These are phyloP conservation scores for Pseudocercospora macadamiae DNA, from an alignment of 2,329 filamentous ascomycete species.

Conservation along the genomic window DNA sequence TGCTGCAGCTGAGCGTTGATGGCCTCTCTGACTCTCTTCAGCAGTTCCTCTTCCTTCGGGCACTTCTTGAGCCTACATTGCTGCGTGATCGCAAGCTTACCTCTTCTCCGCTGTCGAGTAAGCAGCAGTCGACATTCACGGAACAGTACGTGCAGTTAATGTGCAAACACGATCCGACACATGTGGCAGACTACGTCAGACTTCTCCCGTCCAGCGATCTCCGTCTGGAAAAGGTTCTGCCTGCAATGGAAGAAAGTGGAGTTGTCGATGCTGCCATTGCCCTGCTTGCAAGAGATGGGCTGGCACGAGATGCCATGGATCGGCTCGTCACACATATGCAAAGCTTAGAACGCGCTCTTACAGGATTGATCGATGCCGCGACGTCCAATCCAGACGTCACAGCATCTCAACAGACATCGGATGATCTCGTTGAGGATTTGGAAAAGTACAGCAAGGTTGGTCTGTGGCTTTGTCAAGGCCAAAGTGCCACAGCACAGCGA, in stretches of 20 bases:
- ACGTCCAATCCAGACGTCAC: conserved; percentile 59
- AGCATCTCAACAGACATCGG: conserved; percentile 66
- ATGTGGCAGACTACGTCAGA: conserved; percentile 84
- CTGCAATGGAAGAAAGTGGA: conserved; percentile 84
- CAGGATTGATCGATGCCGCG: conserved; percentile 69
- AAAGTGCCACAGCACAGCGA: conserved; percentile 63
- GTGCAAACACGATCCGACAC: conserved; percentile 79
- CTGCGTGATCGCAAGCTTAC: conserved; percentile 35
- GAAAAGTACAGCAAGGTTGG: conserved; percentile 92
- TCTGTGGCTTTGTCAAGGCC: conserved; percentile 91
- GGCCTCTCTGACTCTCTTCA: conserved; percentile 63
- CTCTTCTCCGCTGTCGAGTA: conserved; percentile 38
- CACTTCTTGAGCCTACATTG: conserved; percentile 68
- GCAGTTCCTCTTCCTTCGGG: conserved; percentile 76
- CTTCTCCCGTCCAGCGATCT: conserved; percentile 76
- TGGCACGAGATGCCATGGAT: conserved; percentile 79
- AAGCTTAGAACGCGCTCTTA: conserved; percentile 76
- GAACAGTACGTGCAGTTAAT: conserved; percentile 89
- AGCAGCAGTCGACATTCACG: conserved; percentile 60
- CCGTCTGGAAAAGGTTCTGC: conserved; percentile 76
- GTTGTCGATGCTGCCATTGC: conserved; percentile 92
- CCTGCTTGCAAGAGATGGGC: conserved; percentile 84
- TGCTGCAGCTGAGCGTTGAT: conserved; percentile 68
- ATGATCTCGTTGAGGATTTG: conserved; percentile 74
- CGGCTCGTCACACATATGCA: conserved; percentile 79